Evolutionary conservation across 1,284 basidiomycete genomes (phyloP).

Genomic region (Flammula alnicola): DNA sequence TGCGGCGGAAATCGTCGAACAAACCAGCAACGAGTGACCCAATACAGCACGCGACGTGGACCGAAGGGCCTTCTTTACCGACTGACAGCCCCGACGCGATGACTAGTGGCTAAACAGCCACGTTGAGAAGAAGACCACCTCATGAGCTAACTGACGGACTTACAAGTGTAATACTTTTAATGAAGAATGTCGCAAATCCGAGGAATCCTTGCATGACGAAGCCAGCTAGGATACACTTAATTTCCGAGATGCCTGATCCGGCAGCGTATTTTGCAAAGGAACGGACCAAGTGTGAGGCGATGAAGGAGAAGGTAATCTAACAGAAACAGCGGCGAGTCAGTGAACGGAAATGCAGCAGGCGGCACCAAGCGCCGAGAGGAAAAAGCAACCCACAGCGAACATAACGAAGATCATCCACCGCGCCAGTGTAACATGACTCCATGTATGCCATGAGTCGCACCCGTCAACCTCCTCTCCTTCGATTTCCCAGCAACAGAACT

Average conservation of each 20-base stretch:
- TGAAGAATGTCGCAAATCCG: constrained; percentile 85
- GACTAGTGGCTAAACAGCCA: constrained; percentile 83
- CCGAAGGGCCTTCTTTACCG: constrained; percentile 98
- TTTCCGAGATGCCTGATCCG: constrained; percentile 98
- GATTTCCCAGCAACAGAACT: constrained; percentile 98
- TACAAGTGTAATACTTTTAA: constrained; percentile 92
- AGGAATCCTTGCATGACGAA: constrained; percentile 98
- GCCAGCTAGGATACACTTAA: constrained; percentile 97
- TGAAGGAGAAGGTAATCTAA: constrained; percentile 80
- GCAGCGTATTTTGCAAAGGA: constrained; percentile 94
- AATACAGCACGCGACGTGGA: constrained; percentile 95
- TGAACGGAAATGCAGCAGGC: not conserved
- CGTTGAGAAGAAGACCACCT: not conserved
- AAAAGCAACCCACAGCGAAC: constrained; percentile 73
- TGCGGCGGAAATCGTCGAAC: constrained; percentile 84
- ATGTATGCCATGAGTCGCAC: constrained; percentile 93
- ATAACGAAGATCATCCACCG: constrained; percentile 88
- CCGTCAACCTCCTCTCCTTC: constrained; percentile 80
- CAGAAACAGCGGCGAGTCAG: no score
- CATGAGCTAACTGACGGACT: constrained; percentile 30
- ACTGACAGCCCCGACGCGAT: constrained; percentile 98
- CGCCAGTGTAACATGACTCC: constrained; percentile 80
- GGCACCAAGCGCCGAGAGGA: not conserved
- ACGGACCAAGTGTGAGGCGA: constrained; percentile 88
- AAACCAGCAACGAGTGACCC: constrained; percentile 86